A percentile compares a stretch with the other conserved stretches of the same genome.
These are phyloP conservation scores for Apiotrichum akiyoshidainum DNA, from an alignment of 1,284 basidiomycete species.

Conservation along the genomic window DNA sequence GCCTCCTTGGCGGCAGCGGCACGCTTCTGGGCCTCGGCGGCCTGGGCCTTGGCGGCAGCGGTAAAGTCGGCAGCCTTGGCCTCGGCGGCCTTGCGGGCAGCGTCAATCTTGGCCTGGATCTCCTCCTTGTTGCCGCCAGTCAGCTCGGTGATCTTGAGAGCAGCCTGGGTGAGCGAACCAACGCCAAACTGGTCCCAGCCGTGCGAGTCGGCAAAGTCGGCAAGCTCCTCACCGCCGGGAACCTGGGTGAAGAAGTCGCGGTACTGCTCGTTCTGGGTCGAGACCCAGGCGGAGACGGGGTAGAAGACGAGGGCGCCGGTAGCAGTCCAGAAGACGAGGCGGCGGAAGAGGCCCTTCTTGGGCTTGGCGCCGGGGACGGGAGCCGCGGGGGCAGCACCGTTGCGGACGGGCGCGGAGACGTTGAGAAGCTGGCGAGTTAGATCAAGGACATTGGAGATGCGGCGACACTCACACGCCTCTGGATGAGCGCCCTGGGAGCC, in stretches of 20 bases:
- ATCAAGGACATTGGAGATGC: background rate
- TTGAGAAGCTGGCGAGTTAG: conserved; percentile 27
- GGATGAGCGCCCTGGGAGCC: conserved; percentile 26
- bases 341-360: conserved; percentile 34
- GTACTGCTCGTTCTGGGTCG: conserved; percentile 51
- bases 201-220: conserved; percentile 74
- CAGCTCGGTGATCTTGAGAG: conserved; percentile 48
- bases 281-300: conserved; percentile 50
- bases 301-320: conserved; percentile 52
- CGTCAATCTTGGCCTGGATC: conserved; percentile 26
- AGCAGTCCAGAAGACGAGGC: conserved; percentile 50
- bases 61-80: conserved; percentile 46
- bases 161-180: conserved; percentile 61
- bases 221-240: conserved; percentile 63
- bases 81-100: conserved; percentile 46
- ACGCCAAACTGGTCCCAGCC: conserved; percentile 61
- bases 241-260: conserved; percentile 57
- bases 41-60: conserved; percentile 36
- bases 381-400: conserved; percentile 25
- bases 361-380: conserved; percentile 16
- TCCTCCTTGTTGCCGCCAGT: conserved; percentile 52
- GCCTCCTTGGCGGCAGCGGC: conserved; percentile 19
- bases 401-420: conserved; percentile 26
- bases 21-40: conserved; percentile 30
- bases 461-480: conserved; percentile 37